Evolutionary conservation across 2,329 filamentous ascomycete genomes (phyloP), one percentile per base, ranked within the genome.

Genomic region (Penicillium sp.): DNA sequence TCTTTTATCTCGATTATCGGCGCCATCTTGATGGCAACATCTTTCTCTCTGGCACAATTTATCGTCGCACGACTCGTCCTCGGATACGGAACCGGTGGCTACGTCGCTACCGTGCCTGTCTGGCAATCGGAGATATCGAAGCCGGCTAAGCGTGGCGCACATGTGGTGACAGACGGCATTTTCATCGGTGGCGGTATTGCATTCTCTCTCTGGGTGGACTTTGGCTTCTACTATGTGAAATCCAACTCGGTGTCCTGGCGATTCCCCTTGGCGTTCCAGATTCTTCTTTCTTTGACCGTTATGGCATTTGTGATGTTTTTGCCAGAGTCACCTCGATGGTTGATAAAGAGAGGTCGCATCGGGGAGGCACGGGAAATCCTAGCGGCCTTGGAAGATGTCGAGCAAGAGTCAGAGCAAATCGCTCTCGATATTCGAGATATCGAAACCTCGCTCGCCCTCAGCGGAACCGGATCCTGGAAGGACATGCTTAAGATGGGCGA

Each of bases 161-260:
- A 81, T 23, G 78, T 83, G 38, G 79, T 79, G 18, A 78, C 80
- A 2, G 78, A 79, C 40, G 76, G 77, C 10, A 73, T 78, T 53
- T 79, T 79, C 62, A 77, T 80, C 52, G 70, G 71, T 35, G 62
- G 73, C 1, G 78, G 78, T 23, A 78, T 79, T 49, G 68, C 75
- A 0, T 65, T 78, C 18, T 72, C 78, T 45, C 71, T 77, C 4
- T 80, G 78, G 77, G 75, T 80, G 53, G 76, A 80, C 53, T 72
- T 79, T 26, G 78, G 76, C 13, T 73, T 73, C 55, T 74, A 68
- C 48, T 70, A 73, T 34, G 68, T 73, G 48, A 68, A 64, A 30
- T 63, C 57, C 1, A 71, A 64, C 48, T 71, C 71, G 1, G 69
- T 75, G n/a, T 69, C 74, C 18, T 78, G 76, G 76, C 69, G 76